These are phyloP conservation scores for Handroanthus guayacan DNA, from an alignment of 257 asterid species.

Conservation along the genomic window DNA sequence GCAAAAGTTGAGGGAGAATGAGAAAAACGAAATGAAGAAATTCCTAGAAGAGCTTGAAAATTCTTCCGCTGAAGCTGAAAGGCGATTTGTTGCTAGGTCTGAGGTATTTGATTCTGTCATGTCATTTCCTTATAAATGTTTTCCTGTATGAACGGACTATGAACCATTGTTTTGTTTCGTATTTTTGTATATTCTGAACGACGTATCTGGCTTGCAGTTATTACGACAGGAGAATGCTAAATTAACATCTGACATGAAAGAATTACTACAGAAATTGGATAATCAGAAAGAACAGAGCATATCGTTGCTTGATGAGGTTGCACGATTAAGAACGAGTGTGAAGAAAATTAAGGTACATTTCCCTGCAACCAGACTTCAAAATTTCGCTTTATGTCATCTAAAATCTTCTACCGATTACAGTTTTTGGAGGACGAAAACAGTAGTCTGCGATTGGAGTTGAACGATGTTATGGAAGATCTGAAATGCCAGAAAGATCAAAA, in stretches of 20 bases:
- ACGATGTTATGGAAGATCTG: slow-evolving; percentile 56
- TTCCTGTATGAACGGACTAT: slow-evolving; percentile 14
- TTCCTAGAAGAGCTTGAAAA: slow-evolving; percentile 57
- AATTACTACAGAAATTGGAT: slow-evolving; percentile 51
- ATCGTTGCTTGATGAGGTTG: slow-evolving; percentile 51
- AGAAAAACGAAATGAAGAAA: slow-evolving; percentile 58
- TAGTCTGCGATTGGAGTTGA: slow-evolving; percentile 54
- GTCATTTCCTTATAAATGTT: background rate
- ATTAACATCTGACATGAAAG: slow-evolving; percentile 45
- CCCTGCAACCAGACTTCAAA: slow-evolving; percentile 1
- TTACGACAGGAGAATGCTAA: slow-evolving; percentile 58
- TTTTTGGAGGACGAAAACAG: slow-evolving; percentile 67
- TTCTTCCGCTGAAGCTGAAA: slow-evolving; percentile 70
- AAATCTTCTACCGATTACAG: slow-evolving; percentile 45
- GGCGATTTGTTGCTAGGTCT: slow-evolving; percentile 61
- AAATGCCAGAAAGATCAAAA: slow-evolving; percentile 62
- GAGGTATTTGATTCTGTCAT: slow-evolving; percentile 61
- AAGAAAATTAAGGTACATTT: slow-evolving; percentile 52
- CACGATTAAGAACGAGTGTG: slow-evolving; percentile 44
- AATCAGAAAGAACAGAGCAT: slow-evolving; percentile 51
- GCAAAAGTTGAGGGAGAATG: slow-evolving; percentile 67
- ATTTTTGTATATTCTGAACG: slow-evolving; percentile 15
- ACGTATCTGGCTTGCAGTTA: slow-evolving; percentile 47
- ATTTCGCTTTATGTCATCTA: slow-evolving; percentile 25
- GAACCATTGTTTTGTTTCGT: slow-evolving; percentile 17